Base-by-base conservation (phyloP, 306 rosid genomes). In the Abrus precatorius region DNA sequence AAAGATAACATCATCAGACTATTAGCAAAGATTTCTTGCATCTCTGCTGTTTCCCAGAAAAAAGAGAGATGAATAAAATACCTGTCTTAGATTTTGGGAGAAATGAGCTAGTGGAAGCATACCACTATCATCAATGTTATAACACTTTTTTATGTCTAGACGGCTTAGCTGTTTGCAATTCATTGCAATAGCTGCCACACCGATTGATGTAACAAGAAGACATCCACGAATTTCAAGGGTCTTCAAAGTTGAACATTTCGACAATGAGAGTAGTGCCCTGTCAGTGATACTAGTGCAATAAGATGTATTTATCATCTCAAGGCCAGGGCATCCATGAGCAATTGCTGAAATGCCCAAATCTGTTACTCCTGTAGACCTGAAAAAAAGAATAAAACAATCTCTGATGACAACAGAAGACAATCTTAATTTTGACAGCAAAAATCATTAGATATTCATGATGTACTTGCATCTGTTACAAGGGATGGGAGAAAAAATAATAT, bases 61-160 rank as follows among this genome's bases (percentile, higher is more conserved):
- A 38, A 33, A 47, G 59, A 56, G 57, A 73, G 40, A 66, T 13
- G 72, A 74, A 70, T 74, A 76, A 82, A 53, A 49, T 81, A 95
- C 99, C 93, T 89, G 97, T 92, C 95, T 89, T 40, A 95, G 93
- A 88, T 83, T 89, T 82, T 93, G 96, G 61, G 99, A 93, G 74
- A 70, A 93, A 76, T 86, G 82, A 40, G 93, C 96, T 30, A 95
- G 92, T 1, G 88, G 85, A 84, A 93, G 85, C 96, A 93, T 93
- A 76, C 97, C 99, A 1, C 84, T 76, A 76, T 95, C 98, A 52
- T 92, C 97, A 61, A 93, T 83, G 66, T 81, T 88, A 80, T 81
- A 80, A 73, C 99, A 95, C 83, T 89, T 95, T 80, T 95, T 95
- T 82, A 95, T 59, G 85, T 95, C 99, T 27, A 95, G 85, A 82